Evolutionary conservation across 2,329 filamentous ascomycete species (phyloP).

Genomic region (Aspergillus neotritici): DNA sequence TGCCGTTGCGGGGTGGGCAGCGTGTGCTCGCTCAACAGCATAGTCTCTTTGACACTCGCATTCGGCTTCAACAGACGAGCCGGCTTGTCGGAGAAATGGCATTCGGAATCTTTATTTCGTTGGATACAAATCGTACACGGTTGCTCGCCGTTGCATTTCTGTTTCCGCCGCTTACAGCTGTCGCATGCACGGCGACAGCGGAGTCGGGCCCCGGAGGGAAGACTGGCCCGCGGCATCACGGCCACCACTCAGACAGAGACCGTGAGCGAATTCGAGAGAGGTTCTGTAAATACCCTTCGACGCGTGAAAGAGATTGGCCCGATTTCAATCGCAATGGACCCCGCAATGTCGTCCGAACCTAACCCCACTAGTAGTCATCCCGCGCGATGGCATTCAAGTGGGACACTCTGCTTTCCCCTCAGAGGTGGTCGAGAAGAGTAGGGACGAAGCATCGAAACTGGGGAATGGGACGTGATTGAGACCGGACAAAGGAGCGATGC

Average conservation of each 20-base stretch:
- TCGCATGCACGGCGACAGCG: slow-evolving; percentile 39
- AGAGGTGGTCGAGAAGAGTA: no score
- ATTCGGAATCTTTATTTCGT: slow-evolving; percentile 38
- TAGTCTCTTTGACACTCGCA: slow-evolving; percentile 23
- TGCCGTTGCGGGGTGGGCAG: slow-evolving; percentile 26
- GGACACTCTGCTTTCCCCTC: no score
- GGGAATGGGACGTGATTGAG: no score
- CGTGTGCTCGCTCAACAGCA: slow-evolving; percentile 30
- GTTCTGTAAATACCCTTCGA: not conserved
- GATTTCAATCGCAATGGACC: no score
- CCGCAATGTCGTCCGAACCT: no score
- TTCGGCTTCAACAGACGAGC: slow-evolving; percentile 29
- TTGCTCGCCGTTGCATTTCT: slow-evolving; percentile 49
- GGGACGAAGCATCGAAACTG: no score
- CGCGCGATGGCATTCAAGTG: no score
- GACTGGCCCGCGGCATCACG: slow-evolving; percentile 28
- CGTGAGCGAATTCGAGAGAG: not conserved
- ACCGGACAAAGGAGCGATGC: no score
- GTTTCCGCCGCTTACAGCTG: slow-evolving; percentile 45
- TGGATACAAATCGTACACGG: slow-evolving; percentile 49
- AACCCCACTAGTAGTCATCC: no score
- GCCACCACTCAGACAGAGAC: no score
- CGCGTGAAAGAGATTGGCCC: not conserved
- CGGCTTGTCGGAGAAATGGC: slow-evolving; percentile 36
- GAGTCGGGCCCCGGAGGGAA: slow-evolving; percentile 26